Percentiles rank a stretch among this genome's conserved stretches.
Evolutionary conservation across 2,329 filamentous ascomycete genomes (phyloP).

Genomic region (Penicillium concentricum): DNA sequence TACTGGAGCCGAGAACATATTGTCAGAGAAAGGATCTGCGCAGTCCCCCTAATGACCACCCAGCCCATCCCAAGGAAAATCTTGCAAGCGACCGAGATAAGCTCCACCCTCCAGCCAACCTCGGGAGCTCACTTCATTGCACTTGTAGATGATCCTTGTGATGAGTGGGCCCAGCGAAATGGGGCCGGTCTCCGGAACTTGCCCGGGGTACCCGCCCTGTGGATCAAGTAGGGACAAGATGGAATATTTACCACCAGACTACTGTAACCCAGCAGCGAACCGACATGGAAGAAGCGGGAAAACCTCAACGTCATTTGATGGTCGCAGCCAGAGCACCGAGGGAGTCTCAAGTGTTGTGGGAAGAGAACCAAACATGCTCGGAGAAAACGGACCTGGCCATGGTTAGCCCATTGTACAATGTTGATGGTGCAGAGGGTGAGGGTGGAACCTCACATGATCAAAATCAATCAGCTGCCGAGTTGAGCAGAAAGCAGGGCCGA

Average conservation of each 20-base stretch:
- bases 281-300: background rate
- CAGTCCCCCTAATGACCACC: background rate
- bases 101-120: background rate
- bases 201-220: background rate
- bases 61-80: background rate
- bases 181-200: background rate
- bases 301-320: too few relatives aligned
- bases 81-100: background rate
- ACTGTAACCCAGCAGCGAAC: too few relatives aligned
- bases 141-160: background rate
- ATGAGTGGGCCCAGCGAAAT: background rate
- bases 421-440: background rate
- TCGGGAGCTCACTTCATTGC: background rate
- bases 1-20: background rate
- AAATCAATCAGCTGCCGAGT: too few relatives aligned
- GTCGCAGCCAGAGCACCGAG: background rate
- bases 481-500: background rate
- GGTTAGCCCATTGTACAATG: background rate
- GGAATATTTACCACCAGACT: background rate
- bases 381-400: background rate
- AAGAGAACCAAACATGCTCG: background rate
- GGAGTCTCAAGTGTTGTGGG: background rate
- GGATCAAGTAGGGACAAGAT: background rate
- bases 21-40: background rate
- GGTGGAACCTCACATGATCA: background rate